phyloP scores from a whole-genome alignment of 1,139 yeast species.

The Magnusiomyces tetraspermus region DNA sequence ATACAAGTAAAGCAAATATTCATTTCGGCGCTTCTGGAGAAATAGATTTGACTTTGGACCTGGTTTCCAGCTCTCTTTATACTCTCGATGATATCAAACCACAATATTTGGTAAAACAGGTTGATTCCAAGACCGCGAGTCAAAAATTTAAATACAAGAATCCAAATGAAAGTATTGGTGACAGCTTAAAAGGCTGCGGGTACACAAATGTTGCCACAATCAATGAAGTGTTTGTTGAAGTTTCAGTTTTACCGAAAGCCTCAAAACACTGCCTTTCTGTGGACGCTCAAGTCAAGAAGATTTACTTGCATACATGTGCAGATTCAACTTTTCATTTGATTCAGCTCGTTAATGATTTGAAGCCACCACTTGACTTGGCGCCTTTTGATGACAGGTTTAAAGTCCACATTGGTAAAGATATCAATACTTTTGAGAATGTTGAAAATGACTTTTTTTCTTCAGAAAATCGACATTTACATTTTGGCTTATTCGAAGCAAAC shows the following conservation, averaged over 20 bases:
- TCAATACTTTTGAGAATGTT: constrained; percentile 40
- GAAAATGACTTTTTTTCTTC: constrained; percentile 5
- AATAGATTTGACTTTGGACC: background rate
- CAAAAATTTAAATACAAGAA: too few species aligned
- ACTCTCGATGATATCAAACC: constrained; percentile 24
- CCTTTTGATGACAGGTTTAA: constrained; percentile 36
- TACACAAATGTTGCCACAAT: constrained; percentile 10
- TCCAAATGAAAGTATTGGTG: background rate
- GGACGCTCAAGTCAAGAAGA: background rate
- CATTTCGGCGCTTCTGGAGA: constrained; percentile 19
- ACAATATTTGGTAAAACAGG: constrained; percentile 3
- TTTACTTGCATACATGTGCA: constrained; percentile 49
- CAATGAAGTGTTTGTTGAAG: background rate
- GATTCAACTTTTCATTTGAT: constrained; percentile 69
- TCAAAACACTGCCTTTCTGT: background rate
- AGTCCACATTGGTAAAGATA: constrained; percentile 13
- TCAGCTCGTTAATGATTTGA: constrained; percentile 62
- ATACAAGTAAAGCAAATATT: constrained; percentile 44
- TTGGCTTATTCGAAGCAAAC: constrained; percentile 8
- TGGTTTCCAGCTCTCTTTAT: constrained; percentile 20
- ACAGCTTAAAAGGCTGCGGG: background rate
- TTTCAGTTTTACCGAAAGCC: background rate
- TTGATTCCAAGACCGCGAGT: background rate
- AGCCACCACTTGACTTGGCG: constrained; percentile 44
- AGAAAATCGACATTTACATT: background rate